A percentile compares a stretch with the other conserved stretches of the same genome.
These are phyloP conservation scores for Sphaerulina vaccinii DNA, from an alignment of 2,329 filamentous ascomycete genomes.

Conservation along the genomic window DNA sequence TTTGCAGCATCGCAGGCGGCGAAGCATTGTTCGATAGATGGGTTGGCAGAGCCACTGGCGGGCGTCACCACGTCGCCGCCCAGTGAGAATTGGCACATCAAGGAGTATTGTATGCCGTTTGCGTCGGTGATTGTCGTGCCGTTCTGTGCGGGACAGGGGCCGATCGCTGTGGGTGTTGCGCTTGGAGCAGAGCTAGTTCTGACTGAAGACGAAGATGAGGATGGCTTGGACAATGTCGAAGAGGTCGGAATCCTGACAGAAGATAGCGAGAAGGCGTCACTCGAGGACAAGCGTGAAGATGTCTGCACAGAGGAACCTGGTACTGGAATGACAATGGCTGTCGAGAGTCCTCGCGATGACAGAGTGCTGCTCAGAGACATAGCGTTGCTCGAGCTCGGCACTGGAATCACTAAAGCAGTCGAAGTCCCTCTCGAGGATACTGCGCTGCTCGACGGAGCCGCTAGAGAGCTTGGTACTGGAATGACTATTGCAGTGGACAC, in stretches of 20 bases:
- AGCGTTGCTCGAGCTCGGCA: no score
- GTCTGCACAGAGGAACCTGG: no score
- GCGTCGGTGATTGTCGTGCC: slow-evolving; percentile 2
- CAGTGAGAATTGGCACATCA: slow-evolving; percentile 1
- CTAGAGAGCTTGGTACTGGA: neutral
- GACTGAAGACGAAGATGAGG: neutral
- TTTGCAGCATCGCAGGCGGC: neutral
- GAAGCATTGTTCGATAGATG: slow-evolving; percentile 3
- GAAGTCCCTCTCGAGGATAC: no score
- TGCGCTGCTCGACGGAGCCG: neutral
- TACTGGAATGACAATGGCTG: neutral
- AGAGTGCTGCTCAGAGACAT: neutral
- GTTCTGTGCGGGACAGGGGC: slow-evolving; percentile 1
- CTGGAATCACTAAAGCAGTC: no score
- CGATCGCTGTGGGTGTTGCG: neutral
- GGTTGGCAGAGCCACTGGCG: neutral
- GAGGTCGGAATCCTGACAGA: no score
- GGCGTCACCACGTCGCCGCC: neutral
- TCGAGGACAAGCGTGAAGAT: no score
- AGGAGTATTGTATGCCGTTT: slow-evolving; percentile 3
- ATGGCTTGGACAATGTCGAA: no score
- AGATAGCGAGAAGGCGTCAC: no score
- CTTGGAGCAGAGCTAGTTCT: neutral
- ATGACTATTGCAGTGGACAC: neutral
- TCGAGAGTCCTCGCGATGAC: neutral